Evolutionary conservation across 2,329 filamentous ascomycete species (phyloP).

Genomic region (Parafenestella ontariensis): DNA sequence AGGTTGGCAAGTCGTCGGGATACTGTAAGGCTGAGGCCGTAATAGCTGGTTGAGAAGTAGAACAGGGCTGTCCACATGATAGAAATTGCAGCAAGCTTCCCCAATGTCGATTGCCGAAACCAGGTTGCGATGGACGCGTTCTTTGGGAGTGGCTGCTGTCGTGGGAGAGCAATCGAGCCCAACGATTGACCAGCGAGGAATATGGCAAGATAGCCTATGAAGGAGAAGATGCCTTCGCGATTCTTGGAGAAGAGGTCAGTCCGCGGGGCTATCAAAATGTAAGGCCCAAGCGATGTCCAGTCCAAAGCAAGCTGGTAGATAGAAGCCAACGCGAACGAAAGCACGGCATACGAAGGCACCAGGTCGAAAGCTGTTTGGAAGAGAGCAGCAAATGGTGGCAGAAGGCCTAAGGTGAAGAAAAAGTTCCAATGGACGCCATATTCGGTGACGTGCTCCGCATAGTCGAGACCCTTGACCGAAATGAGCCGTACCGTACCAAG

Average conservation of each 20-base stretch:
- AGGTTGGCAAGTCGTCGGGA: slow-evolving; percentile 91
- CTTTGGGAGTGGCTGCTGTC: slow-evolving; percentile 53
- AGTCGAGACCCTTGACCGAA: slow-evolving; percentile 92
- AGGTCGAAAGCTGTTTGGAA: slow-evolving; percentile 75
- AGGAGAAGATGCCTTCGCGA: slow-evolving; percentile 93
- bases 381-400: slow-evolving; percentile 87
- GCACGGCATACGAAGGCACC: slow-evolving; percentile 77
- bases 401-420: slow-evolving; percentile 91
- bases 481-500: slow-evolving; percentile 82
- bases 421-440: slow-evolving; percentile 99
- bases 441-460: slow-evolving; percentile 95
- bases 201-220: slow-evolving; percentile 91
- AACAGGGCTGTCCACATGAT: slow-evolving; percentile 75
- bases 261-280: slow-evolving; percentile 81
- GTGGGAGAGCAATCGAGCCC: slow-evolving; percentile 79
- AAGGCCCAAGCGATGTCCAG: slow-evolving; percentile 76
- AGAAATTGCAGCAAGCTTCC: slow-evolving; percentile 70
- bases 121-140: slow-evolving; percentile 56
- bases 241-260: slow-evolving; percentile 85
- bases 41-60: slow-evolving; percentile 71
- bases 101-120: slow-evolving; percentile 63
- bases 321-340: slow-evolving; percentile 73
- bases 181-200: slow-evolving; percentile 88
- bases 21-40: slow-evolving; percentile 70
- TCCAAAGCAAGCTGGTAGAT: slow-evolving; percentile 79